Evolutionary conservation across 2,329 filamentous ascomycete species (phyloP).

Genomic region (Aspergillus aculeatinus): DNA sequence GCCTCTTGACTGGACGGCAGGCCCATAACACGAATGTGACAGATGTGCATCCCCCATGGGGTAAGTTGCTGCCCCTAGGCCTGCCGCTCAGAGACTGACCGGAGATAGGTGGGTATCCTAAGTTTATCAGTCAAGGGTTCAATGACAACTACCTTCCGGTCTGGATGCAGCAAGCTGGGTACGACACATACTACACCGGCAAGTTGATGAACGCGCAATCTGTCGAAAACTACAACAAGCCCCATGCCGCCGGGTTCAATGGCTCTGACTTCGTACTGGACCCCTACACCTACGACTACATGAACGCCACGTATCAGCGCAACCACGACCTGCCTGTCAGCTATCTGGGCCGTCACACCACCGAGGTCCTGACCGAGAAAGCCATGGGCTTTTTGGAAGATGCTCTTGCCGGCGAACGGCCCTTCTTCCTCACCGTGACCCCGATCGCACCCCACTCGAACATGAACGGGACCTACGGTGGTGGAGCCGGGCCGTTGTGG

Average conservation of each 20-base stretch:
- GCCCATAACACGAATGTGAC: conserved; percentile 71
- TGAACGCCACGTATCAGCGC: conserved; percentile 60
- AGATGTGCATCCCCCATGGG: conserved; percentile 34
- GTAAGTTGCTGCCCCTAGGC: not conserved
- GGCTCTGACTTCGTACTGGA: conserved; percentile 62
- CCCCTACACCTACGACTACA: conserved; percentile 66
- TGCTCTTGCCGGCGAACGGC: conserved; percentile 53
- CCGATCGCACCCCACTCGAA: conserved; percentile 68
- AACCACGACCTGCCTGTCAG: conserved; percentile 56
- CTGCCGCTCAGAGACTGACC: not conserved
- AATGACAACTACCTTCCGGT: conserved; percentile 68
- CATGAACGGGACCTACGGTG: conserved; percentile 29
- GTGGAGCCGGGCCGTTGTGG: not conserved
- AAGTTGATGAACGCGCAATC: conserved; percentile 69
- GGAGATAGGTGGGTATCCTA: conserved; percentile 53
- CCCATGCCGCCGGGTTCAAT: conserved; percentile 60
- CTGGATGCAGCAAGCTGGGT: conserved; percentile 68
- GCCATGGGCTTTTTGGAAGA: conserved; percentile 62
- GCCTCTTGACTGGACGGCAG: conserved; percentile 62
- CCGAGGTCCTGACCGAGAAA: conserved; percentile 59
- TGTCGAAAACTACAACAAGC: conserved; percentile 60
- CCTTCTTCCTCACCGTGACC: conserved; percentile 67
- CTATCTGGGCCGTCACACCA: conserved; percentile 55
- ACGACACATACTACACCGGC: conserved; percentile 66
- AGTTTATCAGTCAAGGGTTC: conserved; percentile 63